A percentile compares a stretch with the other conserved stretches of the same genome.
Evolutionary conservation across 345 rosid genomes (phyloP).

Genomic region (Eucalyptus paniculata): DNA sequence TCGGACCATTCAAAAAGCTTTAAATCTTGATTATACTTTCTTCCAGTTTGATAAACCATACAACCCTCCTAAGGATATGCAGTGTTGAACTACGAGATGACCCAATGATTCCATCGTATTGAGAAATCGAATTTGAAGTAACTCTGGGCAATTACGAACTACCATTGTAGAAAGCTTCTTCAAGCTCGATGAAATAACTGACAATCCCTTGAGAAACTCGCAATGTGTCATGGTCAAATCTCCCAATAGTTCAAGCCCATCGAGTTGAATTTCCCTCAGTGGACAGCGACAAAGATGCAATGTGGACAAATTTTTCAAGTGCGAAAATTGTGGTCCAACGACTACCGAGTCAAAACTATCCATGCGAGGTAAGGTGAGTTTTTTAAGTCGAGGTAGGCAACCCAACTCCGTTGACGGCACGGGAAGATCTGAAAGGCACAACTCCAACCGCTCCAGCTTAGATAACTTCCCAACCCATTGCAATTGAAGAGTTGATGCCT

Average conservation of each 20-base stretch:
- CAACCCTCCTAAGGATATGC: not conserved
- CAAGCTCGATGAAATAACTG: not conserved
- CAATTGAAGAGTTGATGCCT: not conserved
- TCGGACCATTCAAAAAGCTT: not conserved
- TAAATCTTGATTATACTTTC: not conserved
- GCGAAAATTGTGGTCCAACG: not conserved
- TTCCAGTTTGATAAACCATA: not conserved
- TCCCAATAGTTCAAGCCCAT: not conserved
- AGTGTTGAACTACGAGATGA: fast-evolving
- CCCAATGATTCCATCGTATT: not conserved
- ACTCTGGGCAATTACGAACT: fast-evolving
- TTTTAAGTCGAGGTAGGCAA: not conserved
- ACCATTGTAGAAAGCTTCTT: fast-evolving
- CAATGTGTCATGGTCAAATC: fast-evolving
- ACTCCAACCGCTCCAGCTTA: not conserved
- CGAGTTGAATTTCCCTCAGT: not conserved
- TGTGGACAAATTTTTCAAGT: not conserved
- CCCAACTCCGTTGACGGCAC: not conserved
- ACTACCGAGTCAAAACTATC: not conserved
- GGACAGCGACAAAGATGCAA: not conserved
- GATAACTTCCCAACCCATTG: not conserved
- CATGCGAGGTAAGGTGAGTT: not conserved
- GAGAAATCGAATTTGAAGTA: not conserved
- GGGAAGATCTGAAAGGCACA: not conserved
- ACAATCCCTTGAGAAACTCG: not conserved